Base-by-base conservation (phyloP, 225 moss, liverwort and hornwort genomes). In the Sphagnum contortum region DNA sequence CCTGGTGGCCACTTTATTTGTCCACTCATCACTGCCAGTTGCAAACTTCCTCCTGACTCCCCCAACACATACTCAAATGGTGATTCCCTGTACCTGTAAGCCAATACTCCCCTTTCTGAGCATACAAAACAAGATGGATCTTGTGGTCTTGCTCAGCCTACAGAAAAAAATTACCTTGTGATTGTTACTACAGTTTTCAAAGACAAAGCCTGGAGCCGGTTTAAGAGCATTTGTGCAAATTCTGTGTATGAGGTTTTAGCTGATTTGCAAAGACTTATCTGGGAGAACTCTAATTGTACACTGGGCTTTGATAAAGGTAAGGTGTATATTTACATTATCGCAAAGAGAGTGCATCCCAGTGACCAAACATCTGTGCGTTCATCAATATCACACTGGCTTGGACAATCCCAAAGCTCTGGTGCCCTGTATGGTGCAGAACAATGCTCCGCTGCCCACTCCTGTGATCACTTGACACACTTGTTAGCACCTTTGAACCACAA, bases 11-110 rank as follows among this genome's bases (percentile, higher is more conserved):
- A 92, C 67, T 89, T 98, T 63, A 89, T 71, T 56, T 73, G 76
- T 48, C 88, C 92, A 68, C 83, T 98, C 74, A 87, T 76, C 0
- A 76, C 83, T 49, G 96, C 96, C 57, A 98, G 77, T 58, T 92
- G 92, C 60, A 98, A 75, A 72, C 96, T 98, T 10, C 96, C 96
- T 44, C 96, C 96, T 64, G 89, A 72, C 68, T 98, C 96, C 51
- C 79, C 72, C 1, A 98, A 74, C 12, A 83, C 68, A 65, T 90
- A 92, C 63, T 98, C 96, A 69, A 98, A 98, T 7, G 96, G 96
- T 2, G 96, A 92, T 75, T 90, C 85, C 3, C 92, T 81, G 71
- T 92, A 96, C 95, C 95, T 96, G 86, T 64, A 78, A 49, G 59
- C 49, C 4, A 48, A 70, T 60, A 14, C 45, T 29, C 29, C 29